phyloP scores from a whole-genome alignment of 2,329 filamentous ascomycete species.

The Penicillium palitans region DNA sequence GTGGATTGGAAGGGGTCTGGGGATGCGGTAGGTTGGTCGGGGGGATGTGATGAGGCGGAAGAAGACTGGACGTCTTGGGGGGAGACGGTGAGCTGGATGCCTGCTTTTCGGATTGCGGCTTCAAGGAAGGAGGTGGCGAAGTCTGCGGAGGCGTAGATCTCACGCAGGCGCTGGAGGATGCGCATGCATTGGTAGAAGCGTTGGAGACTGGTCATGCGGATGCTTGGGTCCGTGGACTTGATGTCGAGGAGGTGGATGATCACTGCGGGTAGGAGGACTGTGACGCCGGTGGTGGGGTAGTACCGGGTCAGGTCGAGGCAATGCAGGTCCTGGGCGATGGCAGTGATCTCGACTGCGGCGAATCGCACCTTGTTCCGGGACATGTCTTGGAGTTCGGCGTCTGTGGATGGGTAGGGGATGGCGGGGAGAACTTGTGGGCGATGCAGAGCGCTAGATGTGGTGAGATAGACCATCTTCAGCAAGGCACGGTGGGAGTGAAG shows the following conservation, averaged over 20 bases:
- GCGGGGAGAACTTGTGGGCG: slow-evolving; percentile 86
- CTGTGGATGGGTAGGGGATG: slow-evolving; percentile 57
- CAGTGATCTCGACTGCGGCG: slow-evolving; percentile 81
- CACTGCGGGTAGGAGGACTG: slow-evolving; percentile 85
- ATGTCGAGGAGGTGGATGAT: slow-evolving; percentile 93
- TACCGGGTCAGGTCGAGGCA: slow-evolving; percentile 71
- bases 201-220: slow-evolving; percentile 70
- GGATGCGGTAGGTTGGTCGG: slow-evolving; percentile 15
- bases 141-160: slow-evolving; percentile 91
- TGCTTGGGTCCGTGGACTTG: slow-evolving; percentile 73
- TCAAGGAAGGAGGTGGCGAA: slow-evolving; percentile 95
- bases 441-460: slow-evolving; percentile 85
- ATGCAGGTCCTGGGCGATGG: slow-evolving; percentile 76
- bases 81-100: slow-evolving; percentile 66
- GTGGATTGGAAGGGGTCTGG: slow-evolving; percentile 19
- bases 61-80: slow-evolving; percentile 33
- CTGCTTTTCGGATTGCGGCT: slow-evolving; percentile 82
- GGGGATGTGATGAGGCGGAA: slow-evolving; percentile 15
- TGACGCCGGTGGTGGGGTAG: slow-evolving; percentile 86
- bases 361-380: slow-evolving; percentile 80
- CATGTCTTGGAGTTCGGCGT: slow-evolving; percentile 73
- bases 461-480: slow-evolving; percentile 90
- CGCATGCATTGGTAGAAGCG: slow-evolving; percentile 92
- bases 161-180: slow-evolving; percentile 81
- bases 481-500: slow-evolving; percentile 75